Percentiles rank a stretch among this genome's conserved stretches.
Evolutionary conservation across 441 rosid species (phyloP).

Genomic region (Erysimum cheiri): DNA sequence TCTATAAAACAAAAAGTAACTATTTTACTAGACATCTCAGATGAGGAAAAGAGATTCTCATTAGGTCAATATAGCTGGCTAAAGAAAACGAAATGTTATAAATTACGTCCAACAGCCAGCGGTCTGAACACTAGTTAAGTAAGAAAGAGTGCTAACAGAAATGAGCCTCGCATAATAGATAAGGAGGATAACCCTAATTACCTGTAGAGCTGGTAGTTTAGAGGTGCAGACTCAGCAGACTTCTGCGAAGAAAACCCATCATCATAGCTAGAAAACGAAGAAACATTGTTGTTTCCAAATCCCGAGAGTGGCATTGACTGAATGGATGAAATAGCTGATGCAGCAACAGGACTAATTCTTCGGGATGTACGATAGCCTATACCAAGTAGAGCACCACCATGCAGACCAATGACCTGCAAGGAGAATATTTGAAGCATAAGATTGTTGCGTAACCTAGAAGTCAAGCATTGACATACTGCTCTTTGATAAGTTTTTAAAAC

Average conservation of each 20-base stretch:
- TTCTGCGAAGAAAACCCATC: slow-evolving; percentile 75
- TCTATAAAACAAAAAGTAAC: slow-evolving; percentile 15
- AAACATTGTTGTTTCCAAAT: slow-evolving; percentile 76
- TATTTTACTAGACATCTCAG: slow-evolving; percentile 18
- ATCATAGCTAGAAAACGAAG: slow-evolving; percentile 83
- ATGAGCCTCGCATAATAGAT: slow-evolving; percentile 13
- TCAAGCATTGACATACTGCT: slow-evolving; percentile 19
- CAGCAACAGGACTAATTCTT: slow-evolving; percentile 84
- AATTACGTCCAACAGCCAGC: background rate
- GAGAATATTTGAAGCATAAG: slow-evolving; percentile 38
- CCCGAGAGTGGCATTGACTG: slow-evolving; percentile 99
- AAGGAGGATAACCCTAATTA: slow-evolving; percentile 41
- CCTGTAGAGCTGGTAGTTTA: slow-evolving; percentile 96
- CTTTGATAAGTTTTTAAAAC: background rate
- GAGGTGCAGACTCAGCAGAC: slow-evolving; percentile 83
- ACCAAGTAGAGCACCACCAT: slow-evolving; percentile 98
- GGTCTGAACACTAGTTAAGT: slow-evolving; percentile 5
- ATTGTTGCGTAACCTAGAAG: slow-evolving; percentile 30
- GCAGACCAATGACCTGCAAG: slow-evolving; percentile 81
- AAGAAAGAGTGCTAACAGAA: slow-evolving; percentile 17
- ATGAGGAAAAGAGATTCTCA: slow-evolving; percentile 10
- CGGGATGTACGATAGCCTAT: slow-evolving; percentile 93
- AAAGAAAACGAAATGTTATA: slow-evolving; percentile 12
- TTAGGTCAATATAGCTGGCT: slow-evolving; percentile 22
- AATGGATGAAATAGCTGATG: slow-evolving; percentile 91